Percentiles rank a stretch among this genome's conserved stretches.
Conservation (phyloP, 495 filamentous ascomycete species). For the Xylaria nigripes region DNA sequence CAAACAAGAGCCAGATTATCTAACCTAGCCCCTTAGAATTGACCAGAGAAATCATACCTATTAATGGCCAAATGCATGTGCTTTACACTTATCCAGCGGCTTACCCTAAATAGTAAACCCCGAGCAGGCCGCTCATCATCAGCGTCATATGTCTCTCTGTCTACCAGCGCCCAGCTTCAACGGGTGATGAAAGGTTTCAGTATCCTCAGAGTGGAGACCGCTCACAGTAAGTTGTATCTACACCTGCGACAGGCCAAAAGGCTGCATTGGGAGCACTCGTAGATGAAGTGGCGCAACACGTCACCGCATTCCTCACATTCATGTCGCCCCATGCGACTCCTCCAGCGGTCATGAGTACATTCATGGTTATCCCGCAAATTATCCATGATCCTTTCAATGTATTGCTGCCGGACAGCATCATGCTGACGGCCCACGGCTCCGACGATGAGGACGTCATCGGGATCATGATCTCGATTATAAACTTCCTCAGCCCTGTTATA, state of each 20-base stretch:
- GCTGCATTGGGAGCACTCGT: constrained; percentile 24
- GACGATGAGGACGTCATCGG: background rate
- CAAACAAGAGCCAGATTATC: no score
- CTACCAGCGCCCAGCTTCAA: background rate
- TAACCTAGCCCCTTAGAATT: no score
- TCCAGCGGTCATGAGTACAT: constrained; percentile 23
- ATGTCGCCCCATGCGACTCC: constrained; percentile 1
- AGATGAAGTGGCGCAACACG: constrained; percentile 19
- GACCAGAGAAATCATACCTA: no score
- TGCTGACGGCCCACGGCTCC: background rate
- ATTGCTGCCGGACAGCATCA: background rate
- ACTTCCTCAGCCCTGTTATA: constrained; percentile 25
- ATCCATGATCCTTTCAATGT: background rate
- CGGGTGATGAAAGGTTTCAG: background rate
- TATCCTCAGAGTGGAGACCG: background rate
- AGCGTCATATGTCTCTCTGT: background rate
- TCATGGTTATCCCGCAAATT: constrained; percentile 21
- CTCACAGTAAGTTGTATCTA: constrained; percentile 20
- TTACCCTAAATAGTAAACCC: no score
- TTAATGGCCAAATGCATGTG: no score
- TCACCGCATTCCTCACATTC: constrained; percentile 25
- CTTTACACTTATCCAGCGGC: no score
- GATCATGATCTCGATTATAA: constrained; percentile 21
- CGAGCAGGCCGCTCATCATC: no score
- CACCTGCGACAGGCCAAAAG: constrained; percentile 24